Evolutionary conservation across 495 filamentous ascomycete genomes (phyloP).

Genomic region (Immersiella caudata): DNA sequence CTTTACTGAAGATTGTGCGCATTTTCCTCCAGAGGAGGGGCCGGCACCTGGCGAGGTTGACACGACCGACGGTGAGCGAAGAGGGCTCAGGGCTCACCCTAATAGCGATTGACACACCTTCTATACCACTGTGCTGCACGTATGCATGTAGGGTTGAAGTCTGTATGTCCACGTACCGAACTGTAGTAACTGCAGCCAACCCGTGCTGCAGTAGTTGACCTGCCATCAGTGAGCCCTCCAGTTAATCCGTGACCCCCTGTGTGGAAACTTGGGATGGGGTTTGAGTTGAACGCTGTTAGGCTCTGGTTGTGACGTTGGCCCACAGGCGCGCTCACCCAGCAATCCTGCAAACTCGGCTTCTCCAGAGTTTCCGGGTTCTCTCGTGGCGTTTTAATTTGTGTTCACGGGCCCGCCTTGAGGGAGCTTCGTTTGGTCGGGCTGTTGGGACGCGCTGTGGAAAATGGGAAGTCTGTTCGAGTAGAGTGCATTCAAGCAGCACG

Average conservation of each 20-base stretch:
- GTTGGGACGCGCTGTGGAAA: too few species aligned
- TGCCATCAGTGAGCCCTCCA: background rate
- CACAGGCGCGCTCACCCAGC: background rate
- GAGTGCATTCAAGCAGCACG: slow-evolving; percentile 17
- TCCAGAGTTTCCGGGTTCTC: background rate
- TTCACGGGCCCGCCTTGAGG: background rate
- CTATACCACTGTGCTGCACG: slow-evolving; percentile 4
- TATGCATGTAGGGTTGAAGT: slow-evolving; percentile 9
- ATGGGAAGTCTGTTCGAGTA: too few species aligned
- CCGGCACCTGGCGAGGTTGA: background rate
- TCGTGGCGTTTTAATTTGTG: slow-evolving; percentile 10
- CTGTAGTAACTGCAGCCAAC: slow-evolving; percentile 1
- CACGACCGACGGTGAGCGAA: background rate
- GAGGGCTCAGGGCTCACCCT: slow-evolving; percentile 11
- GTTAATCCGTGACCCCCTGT: background rate
- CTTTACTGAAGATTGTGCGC: background rate
- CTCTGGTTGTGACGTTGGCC: background rate
- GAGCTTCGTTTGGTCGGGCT: background rate
- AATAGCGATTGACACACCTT: background rate
- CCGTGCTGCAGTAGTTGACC: background rate
- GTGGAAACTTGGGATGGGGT: background rate
- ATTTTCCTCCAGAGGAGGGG: too few species aligned
- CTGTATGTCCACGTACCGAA: background rate
- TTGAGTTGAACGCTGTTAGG: background rate
- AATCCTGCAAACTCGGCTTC: background rate